These are phyloP conservation scores for Combretum micranthum DNA, from an alignment of 345 rosid species.

Conservation along the genomic window DNA sequence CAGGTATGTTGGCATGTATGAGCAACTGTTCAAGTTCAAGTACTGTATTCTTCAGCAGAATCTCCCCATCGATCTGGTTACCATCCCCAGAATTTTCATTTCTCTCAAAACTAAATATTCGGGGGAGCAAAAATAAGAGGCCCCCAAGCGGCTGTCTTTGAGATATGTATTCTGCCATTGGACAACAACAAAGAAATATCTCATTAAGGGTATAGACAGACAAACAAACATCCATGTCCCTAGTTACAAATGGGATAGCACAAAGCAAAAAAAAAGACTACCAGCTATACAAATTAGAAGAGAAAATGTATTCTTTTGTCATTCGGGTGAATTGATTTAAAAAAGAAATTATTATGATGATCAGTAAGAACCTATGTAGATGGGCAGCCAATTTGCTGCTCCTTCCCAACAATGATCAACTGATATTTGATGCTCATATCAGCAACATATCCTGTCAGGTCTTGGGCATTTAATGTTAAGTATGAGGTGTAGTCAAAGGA, in stretches of 20 bases:
- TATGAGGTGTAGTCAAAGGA: no score
- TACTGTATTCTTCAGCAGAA: constrained; percentile 33
- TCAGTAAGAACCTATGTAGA: no score
- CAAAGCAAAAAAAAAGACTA: no score
- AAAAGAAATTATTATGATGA: no score
- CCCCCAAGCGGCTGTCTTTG: constrained; percentile 76
- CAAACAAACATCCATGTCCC: neutral
- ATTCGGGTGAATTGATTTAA: no score
- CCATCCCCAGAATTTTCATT: constrained; percentile 18
- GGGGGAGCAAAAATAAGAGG: constrained; percentile 77
- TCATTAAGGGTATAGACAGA: constrained; percentile 1
- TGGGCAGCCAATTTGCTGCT: no score
- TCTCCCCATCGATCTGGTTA: constrained; percentile 23
- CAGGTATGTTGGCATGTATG: constrained; percentile 65
- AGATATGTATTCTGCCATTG: constrained; percentile 55
- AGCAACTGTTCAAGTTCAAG: constrained; percentile 69
- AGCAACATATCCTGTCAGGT: no score
- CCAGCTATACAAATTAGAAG: no score
- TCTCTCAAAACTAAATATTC: constrained; percentile 44
- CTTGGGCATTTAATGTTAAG: no score
- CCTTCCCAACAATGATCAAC: no score
- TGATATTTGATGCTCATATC: no score
- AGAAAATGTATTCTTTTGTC: no score
- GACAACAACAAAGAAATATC: neutral
- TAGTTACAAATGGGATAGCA: neutral